These are phyloP conservation scores for Penicillium mononematosum DNA, from an alignment of 495 filamentous ascomycete species.

Conservation along the genomic window DNA sequence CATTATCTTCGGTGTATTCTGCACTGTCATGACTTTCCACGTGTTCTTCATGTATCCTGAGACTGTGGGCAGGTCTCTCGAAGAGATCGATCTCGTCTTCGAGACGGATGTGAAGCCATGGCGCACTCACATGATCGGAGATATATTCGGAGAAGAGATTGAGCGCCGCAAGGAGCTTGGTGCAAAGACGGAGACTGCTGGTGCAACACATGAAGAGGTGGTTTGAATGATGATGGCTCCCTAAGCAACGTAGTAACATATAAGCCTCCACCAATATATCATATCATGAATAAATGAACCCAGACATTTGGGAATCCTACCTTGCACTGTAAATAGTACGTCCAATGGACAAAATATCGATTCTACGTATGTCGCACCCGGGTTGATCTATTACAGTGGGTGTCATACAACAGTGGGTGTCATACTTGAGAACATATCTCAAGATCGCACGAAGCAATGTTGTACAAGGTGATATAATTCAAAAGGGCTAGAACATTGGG, in stretches of 20 bases:
- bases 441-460: too few relatives aligned
- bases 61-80: conserved; percentile 66
- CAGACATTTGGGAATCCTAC: neutral
- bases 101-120: conserved; percentile 33
- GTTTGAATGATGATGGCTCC: conserved; percentile 8
- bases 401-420: too few relatives aligned
- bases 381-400: too few relatives aligned
- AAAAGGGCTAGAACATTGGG: neutral
- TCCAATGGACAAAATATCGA: too few relatives aligned
- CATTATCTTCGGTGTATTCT: conserved; percentile 73
- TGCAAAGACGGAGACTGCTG: conserved; percentile 1
- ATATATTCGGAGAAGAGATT: conserved; percentile 31
- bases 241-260: neutral
- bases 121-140: conserved; percentile 24
- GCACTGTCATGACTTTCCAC: conserved; percentile 59
- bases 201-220: conserved; percentile 24
- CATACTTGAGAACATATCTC: too few relatives aligned
- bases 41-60: conserved; percentile 71
- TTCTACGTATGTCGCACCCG: too few relatives aligned
- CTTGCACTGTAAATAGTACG: too few relatives aligned
- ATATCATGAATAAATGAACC: neutral
- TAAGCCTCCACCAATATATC: neutral
- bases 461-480: too few relatives aligned
- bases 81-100: conserved; percentile 60
- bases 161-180: conserved; percentile 19